A percentile compares a stretch with the other conserved stretches of the same genome.
Conservation (phyloP, 139 green algal species). For the Pleodorina starrii region DNA sequence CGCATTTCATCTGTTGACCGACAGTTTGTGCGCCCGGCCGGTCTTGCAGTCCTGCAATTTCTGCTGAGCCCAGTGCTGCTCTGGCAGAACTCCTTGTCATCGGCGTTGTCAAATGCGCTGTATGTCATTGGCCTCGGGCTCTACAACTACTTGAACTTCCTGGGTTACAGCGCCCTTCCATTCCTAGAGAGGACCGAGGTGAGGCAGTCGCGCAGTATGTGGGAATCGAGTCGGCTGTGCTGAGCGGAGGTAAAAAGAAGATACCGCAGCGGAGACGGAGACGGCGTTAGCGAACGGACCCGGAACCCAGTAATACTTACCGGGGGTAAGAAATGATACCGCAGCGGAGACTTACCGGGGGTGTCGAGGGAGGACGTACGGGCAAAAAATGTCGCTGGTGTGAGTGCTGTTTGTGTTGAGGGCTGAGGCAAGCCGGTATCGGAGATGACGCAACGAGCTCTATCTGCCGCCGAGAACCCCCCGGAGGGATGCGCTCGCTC, state of each 20-base stretch:
- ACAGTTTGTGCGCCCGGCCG: not conserved
- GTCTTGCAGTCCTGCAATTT: slow-evolving; percentile 82
- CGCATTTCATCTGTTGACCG: not conserved
- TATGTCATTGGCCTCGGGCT: slow-evolving; percentile 81
- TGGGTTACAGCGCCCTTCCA: slow-evolving; percentile 93
- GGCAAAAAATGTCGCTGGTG: too few species aligned
- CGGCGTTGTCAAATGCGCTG: slow-evolving; percentile 78
- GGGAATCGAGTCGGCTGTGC: not conserved
- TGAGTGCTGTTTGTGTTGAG: too few species aligned
- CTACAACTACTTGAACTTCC: slow-evolving; percentile 97
- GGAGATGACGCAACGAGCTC: too few species aligned
- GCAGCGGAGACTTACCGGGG: not conserved
- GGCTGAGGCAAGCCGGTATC: too few species aligned
- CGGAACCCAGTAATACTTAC: too few species aligned
- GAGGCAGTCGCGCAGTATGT: not conserved
- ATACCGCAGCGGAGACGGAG: not conserved
- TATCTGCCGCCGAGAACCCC: too few species aligned
- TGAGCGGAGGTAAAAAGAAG: not conserved
- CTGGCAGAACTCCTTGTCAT: slow-evolving; percentile 70
- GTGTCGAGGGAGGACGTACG: not conserved
- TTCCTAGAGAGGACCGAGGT: slow-evolving; percentile 92
- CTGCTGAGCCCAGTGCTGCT: slow-evolving; percentile 87
- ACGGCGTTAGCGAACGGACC: not conserved
- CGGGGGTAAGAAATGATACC: not conserved
- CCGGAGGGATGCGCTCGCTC: too few species aligned